Conservation (phyloP, 441 rosid species). For the Pelargonium fulgidum region DNA sequence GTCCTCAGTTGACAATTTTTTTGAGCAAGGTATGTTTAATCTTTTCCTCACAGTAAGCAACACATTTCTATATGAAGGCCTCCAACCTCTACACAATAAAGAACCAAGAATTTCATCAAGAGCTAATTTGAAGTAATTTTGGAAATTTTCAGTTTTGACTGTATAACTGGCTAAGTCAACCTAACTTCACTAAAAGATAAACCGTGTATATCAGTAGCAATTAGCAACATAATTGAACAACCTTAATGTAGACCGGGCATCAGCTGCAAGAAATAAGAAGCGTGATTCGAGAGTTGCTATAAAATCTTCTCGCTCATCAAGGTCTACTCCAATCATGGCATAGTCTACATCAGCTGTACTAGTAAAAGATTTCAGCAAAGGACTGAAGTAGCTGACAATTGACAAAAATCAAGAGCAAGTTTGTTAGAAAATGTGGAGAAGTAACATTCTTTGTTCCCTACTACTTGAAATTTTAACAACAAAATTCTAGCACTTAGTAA, state of each 20-base stretch:
- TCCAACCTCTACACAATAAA: constrained; percentile 65
- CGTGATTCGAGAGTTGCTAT: constrained; percentile 69
- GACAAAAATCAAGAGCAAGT: constrained; percentile 9
- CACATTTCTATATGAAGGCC: constrained; percentile 76
- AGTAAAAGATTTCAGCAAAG: constrained; percentile 61
- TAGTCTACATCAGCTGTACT: constrained; percentile 47
- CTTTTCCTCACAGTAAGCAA: constrained; percentile 69
- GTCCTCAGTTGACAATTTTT: constrained; percentile 68
- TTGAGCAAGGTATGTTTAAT: constrained; percentile 65
- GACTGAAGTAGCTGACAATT: constrained; percentile 75
- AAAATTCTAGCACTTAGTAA: background rate
- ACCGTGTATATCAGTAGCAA: too few relatives aligned
- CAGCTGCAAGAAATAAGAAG: constrained; percentile 88
- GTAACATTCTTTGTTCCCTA: too few relatives aligned
- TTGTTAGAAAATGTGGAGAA: background rate
- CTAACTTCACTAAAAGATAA: too few relatives aligned
- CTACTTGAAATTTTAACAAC: background rate
- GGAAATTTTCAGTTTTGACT: background rate
- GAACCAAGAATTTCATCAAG: background rate
- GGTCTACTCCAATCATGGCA: constrained; percentile 54
- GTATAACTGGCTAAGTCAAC: too few relatives aligned
- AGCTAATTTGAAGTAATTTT: background rate
- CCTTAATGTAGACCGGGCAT: constrained; percentile 81
- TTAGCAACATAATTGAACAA: constrained; percentile 14
- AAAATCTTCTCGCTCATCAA: constrained; percentile 56